Evolutionary conservation across 2,329 filamentous ascomycete genomes (phyloP), one percentile per base, ranked within the genome.

Genomic region (Lasiodiplodia sp.): DNA sequence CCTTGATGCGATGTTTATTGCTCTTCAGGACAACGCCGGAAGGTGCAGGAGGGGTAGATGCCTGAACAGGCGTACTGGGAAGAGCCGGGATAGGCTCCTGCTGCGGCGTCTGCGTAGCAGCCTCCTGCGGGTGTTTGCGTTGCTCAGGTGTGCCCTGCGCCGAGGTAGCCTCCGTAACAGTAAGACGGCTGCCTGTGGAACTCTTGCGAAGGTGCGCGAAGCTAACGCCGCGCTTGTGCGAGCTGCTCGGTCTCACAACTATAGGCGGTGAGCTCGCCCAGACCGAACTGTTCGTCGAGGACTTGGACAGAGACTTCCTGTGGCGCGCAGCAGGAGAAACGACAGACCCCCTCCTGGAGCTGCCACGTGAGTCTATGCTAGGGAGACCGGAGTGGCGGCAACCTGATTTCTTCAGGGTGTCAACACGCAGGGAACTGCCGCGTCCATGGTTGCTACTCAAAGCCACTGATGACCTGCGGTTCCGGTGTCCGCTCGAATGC

Each of bases 211-310:
- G 73, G 72, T 90, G 88, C 5, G 82, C 83, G 76, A 92, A 92
- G 75, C 86, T 90, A 28, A 92, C 87, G 70, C 86, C 87, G 56
- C 89, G 85, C 76, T 85, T 89, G 74, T 88, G 79, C 55, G 79
- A 82, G 71, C 86, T 86, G 44, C 82, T 81, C 4, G 86, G 84
- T 82, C 72, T 84, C 81, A 75, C 76, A 64, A 82, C 74, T 44
- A 83, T 74, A 21, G 83, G 83, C 67, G 83, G 82, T 73, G 83
- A 85, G 74, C 82, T 85, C 64, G 81, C 80, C 78, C 79, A 82
- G 23, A 79, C 73, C 10, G 83, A 82, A 72, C 83, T 85, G n/a
- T 76, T 78, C 47, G 85, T 71, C 5, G 81, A 79, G 53, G 81
- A 78, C 58, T 75, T 80, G 34, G 79, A 80, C 25, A 77, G 71